Evolutionary conservation across 176 grass and related monocot species (phyloP).

Genomic region (Hsuehochloa calcarea): DNA sequence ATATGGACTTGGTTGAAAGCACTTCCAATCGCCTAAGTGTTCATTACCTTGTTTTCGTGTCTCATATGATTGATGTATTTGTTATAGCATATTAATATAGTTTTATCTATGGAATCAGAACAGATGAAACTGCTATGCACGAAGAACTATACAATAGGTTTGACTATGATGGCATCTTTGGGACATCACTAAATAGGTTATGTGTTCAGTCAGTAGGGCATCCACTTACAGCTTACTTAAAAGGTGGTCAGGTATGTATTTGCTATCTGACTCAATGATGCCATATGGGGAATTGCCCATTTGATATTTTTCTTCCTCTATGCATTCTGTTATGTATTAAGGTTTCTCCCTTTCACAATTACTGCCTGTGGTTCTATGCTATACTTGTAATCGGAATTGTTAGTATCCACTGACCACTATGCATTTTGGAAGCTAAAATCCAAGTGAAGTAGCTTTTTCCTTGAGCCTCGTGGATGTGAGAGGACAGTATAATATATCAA

Average conservation of each 20-base stretch:
- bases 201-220: constrained; percentile 97
- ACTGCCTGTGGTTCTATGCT: neutral
- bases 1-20: too few relatives aligned
- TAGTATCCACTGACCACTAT: neutral
- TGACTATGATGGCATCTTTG: constrained; percentile 91
- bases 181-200: constrained; percentile 93
- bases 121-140: constrained; percentile 92
- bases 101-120: constrained; percentile 83
- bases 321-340: neutral
- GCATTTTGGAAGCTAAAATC: neutral
- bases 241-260: constrained; percentile 78
- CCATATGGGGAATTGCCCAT: neutral
- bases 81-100: too few relatives aligned
- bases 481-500: too few relatives aligned
- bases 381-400: neutral
- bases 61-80: too few relatives aligned
- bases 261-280: neutral
- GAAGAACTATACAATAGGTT: constrained; percentile 91
- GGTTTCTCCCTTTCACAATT: neutral
- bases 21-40: too few relatives aligned
- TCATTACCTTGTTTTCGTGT: too few relatives aligned
- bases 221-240: constrained; percentile 91
- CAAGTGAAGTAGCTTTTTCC: neutral
- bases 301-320: neutral
- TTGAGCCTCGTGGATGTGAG: neutral